These are phyloP conservation scores for Geranium rotundifolium DNA, from an alignment of 345 rosid species.

Conservation along the genomic window DNA sequence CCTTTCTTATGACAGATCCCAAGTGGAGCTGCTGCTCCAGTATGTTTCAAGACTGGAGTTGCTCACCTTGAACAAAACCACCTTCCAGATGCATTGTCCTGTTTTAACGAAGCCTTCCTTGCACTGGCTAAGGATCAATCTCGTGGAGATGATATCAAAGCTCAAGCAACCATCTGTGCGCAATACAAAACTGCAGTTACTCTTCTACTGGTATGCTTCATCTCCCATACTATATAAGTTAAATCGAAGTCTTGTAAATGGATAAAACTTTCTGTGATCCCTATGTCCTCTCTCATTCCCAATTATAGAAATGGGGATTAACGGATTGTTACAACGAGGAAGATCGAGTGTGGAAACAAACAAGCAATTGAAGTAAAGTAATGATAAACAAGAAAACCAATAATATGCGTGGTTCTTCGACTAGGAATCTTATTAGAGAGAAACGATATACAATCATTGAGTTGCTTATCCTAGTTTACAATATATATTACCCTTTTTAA, in stretches of 20 bases:
- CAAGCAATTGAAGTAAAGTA: too few species aligned
- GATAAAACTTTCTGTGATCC: too few species aligned
- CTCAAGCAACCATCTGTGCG: constrained; percentile 96
- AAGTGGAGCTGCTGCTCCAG: constrained; percentile 81
- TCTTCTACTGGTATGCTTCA: constrained; percentile 54
- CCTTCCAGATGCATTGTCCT: constrained; percentile 90
- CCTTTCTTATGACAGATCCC: constrained; percentile 49
- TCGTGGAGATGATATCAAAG: constrained; percentile 90
- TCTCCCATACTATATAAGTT: not conserved
- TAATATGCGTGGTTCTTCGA: too few species aligned
- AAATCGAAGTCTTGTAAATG: not conserved
- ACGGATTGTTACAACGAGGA: too few species aligned
- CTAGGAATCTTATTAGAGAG: too few species aligned
- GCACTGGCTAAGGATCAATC: constrained; percentile 95
- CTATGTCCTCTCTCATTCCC: too few species aligned
- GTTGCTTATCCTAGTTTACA: too few species aligned
- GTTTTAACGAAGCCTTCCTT: constrained; percentile 92
- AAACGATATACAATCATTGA: too few species aligned
- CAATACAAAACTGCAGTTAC: constrained; percentile 95
- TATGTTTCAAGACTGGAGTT: constrained; percentile 90
- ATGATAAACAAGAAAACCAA: too few species aligned
- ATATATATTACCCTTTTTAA: too few species aligned
- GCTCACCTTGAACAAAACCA: constrained; percentile 97
- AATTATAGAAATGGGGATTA: too few species aligned
- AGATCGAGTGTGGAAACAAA: too few species aligned